Percentiles rank a stretch among this genome's conserved stretches.
phyloP scores from a whole-genome alignment of 2,329 filamentous ascomycete genomes.

The Aciculosporium take region DNA sequence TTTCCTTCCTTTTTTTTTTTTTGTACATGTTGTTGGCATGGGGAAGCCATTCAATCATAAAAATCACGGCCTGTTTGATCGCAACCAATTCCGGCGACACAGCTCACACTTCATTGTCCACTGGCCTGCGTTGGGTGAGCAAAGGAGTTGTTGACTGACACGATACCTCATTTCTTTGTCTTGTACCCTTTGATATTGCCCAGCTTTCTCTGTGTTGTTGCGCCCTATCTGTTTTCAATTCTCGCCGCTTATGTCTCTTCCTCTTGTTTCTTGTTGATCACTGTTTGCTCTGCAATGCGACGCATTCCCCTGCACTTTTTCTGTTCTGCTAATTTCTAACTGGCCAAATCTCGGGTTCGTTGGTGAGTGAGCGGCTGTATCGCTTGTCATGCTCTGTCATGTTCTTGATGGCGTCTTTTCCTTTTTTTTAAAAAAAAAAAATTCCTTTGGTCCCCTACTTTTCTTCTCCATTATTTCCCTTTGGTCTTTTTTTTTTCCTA shows the following conservation, averaged over 20 bases:
- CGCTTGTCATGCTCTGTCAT: constrained; percentile 20
- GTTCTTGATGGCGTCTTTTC: constrained; percentile 14
- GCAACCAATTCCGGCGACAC: constrained; percentile 7
- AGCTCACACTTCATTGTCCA: constrained; percentile 10
- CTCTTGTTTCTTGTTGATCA: constrained; percentile 3
- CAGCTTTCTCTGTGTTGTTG: constrained; percentile 6
- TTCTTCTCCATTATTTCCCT: neutral
- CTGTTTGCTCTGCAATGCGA: constrained; percentile 12
- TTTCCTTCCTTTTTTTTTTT: neutral
- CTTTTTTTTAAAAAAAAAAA: too few species aligned
- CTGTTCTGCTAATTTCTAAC: constrained; percentile 15
- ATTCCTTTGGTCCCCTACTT: neutral
- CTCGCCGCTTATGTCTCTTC: constrained; percentile 5
- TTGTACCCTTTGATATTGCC: constrained; percentile 9
- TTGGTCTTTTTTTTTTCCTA: constrained; percentile 6
- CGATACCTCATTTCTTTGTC: constrained; percentile 20
- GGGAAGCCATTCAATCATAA: neutral
- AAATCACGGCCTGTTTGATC: neutral
- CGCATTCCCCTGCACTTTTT: constrained; percentile 21
- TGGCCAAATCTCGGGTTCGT: constrained; percentile 16
- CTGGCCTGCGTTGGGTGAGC: constrained; percentile 13
- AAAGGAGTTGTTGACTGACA: constrained; percentile 17
- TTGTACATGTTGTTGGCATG: constrained; percentile 3
- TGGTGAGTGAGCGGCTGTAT: constrained; percentile 22
- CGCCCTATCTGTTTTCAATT: neutral